Evolutionary conservation across 805 yeast species (phyloP).

Genomic region (Zygotorulaspora chibaensis): DNA sequence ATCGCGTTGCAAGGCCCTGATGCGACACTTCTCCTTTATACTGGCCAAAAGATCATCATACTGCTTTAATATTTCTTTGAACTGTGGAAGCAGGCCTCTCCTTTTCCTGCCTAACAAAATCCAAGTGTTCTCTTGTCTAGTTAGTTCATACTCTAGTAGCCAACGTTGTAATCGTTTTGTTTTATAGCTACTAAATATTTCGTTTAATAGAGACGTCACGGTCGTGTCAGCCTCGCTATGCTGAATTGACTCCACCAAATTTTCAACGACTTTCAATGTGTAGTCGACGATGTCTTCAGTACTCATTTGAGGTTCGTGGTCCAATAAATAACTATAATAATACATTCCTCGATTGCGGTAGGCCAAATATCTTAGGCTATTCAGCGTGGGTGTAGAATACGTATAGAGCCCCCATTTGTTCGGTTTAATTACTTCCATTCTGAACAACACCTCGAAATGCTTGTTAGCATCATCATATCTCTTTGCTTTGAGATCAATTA

Average conservation of each 20-base stretch:
- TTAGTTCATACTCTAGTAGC: conserved; percentile 55
- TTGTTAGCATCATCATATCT: conserved; percentile 47
- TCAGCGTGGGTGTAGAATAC: conserved; percentile 58
- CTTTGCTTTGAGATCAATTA: conserved; percentile 52
- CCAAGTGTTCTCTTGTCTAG: conserved; percentile 35
- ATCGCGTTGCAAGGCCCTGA: conserved; percentile 15
- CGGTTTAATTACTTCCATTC: conserved; percentile 58
- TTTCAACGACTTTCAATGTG: conserved; percentile 49
- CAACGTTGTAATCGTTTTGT: conserved; percentile 48
- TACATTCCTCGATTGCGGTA: conserved; percentile 80
- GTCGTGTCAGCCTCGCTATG: conserved; percentile 65
- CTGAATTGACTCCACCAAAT: conserved; percentile 58
- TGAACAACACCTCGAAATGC: conserved; percentile 59
- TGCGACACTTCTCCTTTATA: conserved; percentile 15
- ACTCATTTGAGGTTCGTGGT: conserved; percentile 22
- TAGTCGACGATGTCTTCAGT: conserved; percentile 40
- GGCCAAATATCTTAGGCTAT: conserved; percentile 68
- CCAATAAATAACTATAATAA: conserved; percentile 41
- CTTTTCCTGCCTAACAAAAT: conserved; percentile 20
- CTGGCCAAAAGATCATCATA: conserved; percentile 16
- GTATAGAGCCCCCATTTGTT: conserved; percentile 38
- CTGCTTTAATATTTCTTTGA: conserved; percentile 14
- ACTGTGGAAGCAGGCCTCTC: conserved; percentile 30
- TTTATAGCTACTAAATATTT: conserved; percentile 48
- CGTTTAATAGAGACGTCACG: conserved; percentile 46